These are phyloP conservation scores for Populus deltoides DNA, from an alignment of 345 rosid genomes.

Conservation along the genomic window DNA sequence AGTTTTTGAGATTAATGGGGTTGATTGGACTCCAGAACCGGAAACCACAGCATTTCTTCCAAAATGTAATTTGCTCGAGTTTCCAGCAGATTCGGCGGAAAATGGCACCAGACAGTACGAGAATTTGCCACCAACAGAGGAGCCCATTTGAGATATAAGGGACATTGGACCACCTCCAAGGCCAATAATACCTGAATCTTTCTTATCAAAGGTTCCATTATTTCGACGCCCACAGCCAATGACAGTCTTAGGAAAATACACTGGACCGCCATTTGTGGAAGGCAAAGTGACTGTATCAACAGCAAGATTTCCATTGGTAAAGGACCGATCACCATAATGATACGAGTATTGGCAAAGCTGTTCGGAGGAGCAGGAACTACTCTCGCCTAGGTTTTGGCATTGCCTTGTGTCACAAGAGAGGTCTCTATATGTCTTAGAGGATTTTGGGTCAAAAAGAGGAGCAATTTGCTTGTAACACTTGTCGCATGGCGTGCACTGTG, in stretches of 20 bases:
- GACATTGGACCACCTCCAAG: constrained; percentile 61
- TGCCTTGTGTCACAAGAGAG: not conserved
- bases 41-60: constrained; percentile 48
- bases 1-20: no score
- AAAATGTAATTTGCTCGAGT: constrained; percentile 48
- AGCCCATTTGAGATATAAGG: constrained; percentile 44
- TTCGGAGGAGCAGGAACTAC: no score
- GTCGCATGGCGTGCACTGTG: constrained; percentile 22
- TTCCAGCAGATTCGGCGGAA: constrained; percentile 9
- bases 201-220: constrained; percentile 36
- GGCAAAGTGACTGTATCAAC: constrained; percentile 24
- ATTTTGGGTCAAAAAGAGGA: constrained; percentile 15
- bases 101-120: constrained; percentile 60
- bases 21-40: constrained; percentile 15
- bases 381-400: not conserved
- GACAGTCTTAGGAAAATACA: constrained; percentile 28
- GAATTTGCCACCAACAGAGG: constrained; percentile 45
- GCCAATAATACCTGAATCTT: constrained; percentile 56
- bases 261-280: constrained; percentile 37
- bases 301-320: constrained; percentile 16
- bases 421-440: constrained; percentile 35
- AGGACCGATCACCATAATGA: constrained; percentile 19
- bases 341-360: not conserved
- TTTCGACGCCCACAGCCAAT: constrained; percentile 60
- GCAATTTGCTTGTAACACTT: constrained; percentile 11